Percentiles rank a stretch among this genome's conserved stretches.
These are phyloP conservation scores for Collybia sp. DNA, from an alignment of 768 basidiomycete species.

Conservation along the genomic window DNA sequence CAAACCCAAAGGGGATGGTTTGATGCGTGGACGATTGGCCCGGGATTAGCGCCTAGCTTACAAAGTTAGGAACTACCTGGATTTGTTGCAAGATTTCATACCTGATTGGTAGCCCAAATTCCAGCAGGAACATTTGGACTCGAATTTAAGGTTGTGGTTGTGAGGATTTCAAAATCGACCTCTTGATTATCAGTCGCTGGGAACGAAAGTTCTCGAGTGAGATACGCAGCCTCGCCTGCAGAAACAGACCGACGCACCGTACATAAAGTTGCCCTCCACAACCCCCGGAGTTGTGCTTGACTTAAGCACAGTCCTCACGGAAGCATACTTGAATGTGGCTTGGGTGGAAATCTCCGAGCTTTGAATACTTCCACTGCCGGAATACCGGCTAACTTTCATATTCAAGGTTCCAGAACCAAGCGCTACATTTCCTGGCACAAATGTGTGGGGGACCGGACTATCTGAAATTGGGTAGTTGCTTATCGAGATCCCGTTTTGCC, in stretches of 20 bases:
- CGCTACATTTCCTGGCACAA: slow-evolving; percentile 22
- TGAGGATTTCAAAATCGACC: slow-evolving; percentile 29
- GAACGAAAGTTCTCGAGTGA: not conserved
- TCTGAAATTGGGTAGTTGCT: slow-evolving; percentile 18
- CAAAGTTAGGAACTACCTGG: not conserved
- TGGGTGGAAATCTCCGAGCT: slow-evolving; percentile 25
- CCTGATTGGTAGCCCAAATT: slow-evolving; percentile 32
- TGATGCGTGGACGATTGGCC: slow-evolving; percentile 12
- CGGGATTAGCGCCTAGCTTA: slow-evolving; percentile 13
- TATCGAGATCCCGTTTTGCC: slow-evolving; percentile 20
- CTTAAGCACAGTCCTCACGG: slow-evolving; percentile 28
- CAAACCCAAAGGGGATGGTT: slow-evolving; percentile 25
- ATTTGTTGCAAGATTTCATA: slow-evolving; percentile 3
- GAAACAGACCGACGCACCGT: slow-evolving; percentile 15
- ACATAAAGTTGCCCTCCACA: slow-evolving; percentile 32
- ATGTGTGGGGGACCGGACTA: slow-evolving; percentile 18
- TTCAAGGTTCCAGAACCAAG: slow-evolving; percentile 25
- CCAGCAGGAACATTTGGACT: slow-evolving; percentile 24
- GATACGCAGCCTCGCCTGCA: not conserved
- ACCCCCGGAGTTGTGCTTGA: slow-evolving; percentile 27
- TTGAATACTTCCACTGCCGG: slow-evolving; percentile 20
- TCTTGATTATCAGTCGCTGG: slow-evolving; percentile 26
- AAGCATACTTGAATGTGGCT: slow-evolving; percentile 25
- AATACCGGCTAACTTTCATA: slow-evolving; percentile 26
- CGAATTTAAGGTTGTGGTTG: slow-evolving; percentile 21